Conservation (phyloP, 805 yeast species). For the Citeromyces nyonsensis region DNA sequence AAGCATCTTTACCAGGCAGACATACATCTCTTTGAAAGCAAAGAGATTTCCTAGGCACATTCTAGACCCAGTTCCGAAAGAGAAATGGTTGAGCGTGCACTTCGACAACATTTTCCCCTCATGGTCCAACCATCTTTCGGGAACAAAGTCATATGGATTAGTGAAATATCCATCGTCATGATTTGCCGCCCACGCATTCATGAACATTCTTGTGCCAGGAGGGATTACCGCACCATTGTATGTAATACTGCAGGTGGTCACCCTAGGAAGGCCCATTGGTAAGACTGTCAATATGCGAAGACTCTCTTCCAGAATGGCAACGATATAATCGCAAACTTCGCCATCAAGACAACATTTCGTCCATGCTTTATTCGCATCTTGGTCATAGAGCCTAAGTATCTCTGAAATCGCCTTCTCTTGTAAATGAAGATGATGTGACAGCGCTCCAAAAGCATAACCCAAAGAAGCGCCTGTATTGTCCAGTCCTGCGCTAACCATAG, state of each 20-base stretch:
- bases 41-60: slow-evolving; percentile 58
- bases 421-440: slow-evolving; percentile 24
- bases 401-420: slow-evolving; percentile 28
- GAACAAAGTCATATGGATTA: slow-evolving; percentile 30
- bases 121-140: slow-evolving; percentile 32
- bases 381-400: slow-evolving; percentile 18
- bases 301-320: slow-evolving; percentile 49
- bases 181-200: slow-evolving; percentile 62
- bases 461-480: slow-evolving; percentile 58
- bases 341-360: slow-evolving; percentile 9
- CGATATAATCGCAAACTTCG: slow-evolving; percentile 27
- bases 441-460: slow-evolving; percentile 43
- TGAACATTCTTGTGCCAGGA: slow-evolving; percentile 32
- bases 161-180: slow-evolving; percentile 33
- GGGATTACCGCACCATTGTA: slow-evolving; percentile 32
- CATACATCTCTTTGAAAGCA: slow-evolving; percentile 52
- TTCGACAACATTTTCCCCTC: slow-evolving; percentile 6
- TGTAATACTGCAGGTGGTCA: slow-evolving; percentile 32
- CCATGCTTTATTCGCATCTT: slow-evolving; percentile 17
- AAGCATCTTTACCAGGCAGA: slow-evolving; percentile 34
- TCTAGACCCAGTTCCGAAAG: slow-evolving; percentile 61
- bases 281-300: slow-evolving; percentile 48
- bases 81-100: slow-evolving; percentile 20
- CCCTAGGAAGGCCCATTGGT: slow-evolving; percentile 53
- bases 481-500: slow-evolving; percentile 69